phyloP scores from a whole-genome alignment of 495 filamentous ascomycete species.

The Neurospora terricola region DNA sequence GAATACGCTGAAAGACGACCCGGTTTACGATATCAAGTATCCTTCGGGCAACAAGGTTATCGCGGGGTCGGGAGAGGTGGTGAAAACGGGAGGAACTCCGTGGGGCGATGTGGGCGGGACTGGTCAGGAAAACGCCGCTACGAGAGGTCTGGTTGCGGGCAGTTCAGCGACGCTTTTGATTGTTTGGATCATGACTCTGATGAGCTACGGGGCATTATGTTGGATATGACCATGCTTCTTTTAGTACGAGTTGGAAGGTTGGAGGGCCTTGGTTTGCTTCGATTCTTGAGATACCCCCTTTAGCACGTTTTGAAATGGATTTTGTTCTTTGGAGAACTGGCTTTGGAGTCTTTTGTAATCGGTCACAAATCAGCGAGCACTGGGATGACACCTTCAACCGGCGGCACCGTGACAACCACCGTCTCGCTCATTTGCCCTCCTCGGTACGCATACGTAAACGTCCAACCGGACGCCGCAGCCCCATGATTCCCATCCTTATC shows the following conservation, averaged over 20 bases:
- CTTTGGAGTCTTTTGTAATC: neutral
- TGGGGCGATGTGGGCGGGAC: neutral
- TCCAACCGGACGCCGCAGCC: constrained; percentile 38
- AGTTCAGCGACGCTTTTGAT: neutral
- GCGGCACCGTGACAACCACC: constrained; percentile 28
- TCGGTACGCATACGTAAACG: constrained; percentile 35
- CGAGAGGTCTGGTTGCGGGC: neutral
- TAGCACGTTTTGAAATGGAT: neutral
- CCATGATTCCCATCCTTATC: constrained; percentile 31
- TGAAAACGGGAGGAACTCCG: constrained; percentile 6
- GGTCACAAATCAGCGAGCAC: neutral
- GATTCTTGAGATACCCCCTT: neutral
- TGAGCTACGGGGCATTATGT: neutral
- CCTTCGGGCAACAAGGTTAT: constrained; percentile 30
- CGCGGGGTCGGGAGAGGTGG: constrained; percentile 27
- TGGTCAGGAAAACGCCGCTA: neutral
- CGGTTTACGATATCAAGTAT: constrained; percentile 40
- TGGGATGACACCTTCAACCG: constrained; percentile 7
- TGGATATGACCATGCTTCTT: neutral
- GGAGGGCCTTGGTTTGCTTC: neutral
- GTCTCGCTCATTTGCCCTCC: constrained; percentile 33
- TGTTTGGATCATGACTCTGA: neutral
- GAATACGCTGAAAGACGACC: constrained; percentile 18
- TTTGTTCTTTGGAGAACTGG: neutral
- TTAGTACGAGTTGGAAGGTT: neutral